Percentiles rank a stretch among this genome's conserved stretches.
Evolutionary conservation across 345 rosid genomes (phyloP).

Genomic region (Populus davidiana): DNA sequence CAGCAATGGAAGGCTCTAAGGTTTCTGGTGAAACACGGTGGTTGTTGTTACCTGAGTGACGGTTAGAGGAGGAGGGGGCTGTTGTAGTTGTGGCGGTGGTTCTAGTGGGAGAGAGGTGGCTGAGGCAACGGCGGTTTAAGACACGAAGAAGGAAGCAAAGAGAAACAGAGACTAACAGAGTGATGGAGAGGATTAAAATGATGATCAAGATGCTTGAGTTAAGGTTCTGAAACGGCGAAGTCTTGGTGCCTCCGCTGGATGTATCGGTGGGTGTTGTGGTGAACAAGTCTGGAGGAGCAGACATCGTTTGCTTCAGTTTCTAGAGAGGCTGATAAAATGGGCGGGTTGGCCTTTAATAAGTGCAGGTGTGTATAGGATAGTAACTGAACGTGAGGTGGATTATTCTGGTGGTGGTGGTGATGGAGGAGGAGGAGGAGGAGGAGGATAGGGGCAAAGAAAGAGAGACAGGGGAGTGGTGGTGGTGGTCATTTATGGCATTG

Average conservation of each 20-base stretch:
- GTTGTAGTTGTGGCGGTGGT: constrained; percentile 8
- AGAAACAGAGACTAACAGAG: constrained; percentile 56
- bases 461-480: background rate
- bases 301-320: background rate
- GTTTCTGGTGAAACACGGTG: constrained; percentile 53
- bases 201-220: constrained; percentile 64
- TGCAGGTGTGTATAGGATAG: background rate
- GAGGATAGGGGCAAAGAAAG: background rate
- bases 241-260: background rate
- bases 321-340: background rate
- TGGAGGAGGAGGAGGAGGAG: background rate
- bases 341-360: background rate
- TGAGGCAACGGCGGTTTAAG: constrained; percentile 55
- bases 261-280: constrained; percentile 17
- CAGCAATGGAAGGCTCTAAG: constrained; percentile 34
- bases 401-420: background rate
- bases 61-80: constrained; percentile 15
- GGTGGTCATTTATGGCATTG: background rate
- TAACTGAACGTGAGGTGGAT: background rate
- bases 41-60: constrained; percentile 20
- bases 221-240: constrained; percentile 35
- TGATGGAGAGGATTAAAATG: constrained; percentile 52
- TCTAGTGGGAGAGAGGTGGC: constrained; percentile 31
- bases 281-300: constrained; percentile 18
- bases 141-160: constrained; percentile 72